Evolutionary conservation across 2,329 filamentous ascomycete genomes (phyloP).

Genomic region (Phialemoniopsis sp.): DNA sequence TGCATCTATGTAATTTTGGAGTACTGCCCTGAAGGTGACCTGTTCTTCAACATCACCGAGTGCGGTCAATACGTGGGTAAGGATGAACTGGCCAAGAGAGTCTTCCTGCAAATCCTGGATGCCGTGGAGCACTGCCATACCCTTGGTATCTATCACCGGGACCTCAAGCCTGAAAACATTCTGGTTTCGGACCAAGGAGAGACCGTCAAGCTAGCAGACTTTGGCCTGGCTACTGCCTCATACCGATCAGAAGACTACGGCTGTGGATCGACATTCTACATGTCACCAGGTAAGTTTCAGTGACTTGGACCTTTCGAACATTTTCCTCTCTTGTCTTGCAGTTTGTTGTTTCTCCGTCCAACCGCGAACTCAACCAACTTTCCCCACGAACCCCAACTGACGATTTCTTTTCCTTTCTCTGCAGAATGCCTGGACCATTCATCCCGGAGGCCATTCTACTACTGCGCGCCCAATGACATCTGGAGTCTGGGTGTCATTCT

Average conservation of each 20-base stretch:
- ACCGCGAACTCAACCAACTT: neutral
- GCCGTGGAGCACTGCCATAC: slow-evolving; percentile 94
- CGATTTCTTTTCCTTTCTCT: slow-evolving; percentile 17
- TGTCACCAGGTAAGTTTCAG: slow-evolving; percentile 83
- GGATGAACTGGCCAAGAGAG: slow-evolving; percentile 78
- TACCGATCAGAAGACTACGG: slow-evolving; percentile 88
- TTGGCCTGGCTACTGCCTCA: slow-evolving; percentile 87
- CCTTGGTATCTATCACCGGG: slow-evolving; percentile 91
- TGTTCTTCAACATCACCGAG: slow-evolving; percentile 98
- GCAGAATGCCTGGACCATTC: slow-evolving; percentile 86
- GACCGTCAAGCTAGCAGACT: slow-evolving; percentile 94
- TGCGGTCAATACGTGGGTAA: slow-evolving; percentile 89
- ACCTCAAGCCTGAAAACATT: slow-evolving; percentile 98
- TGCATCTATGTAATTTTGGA: slow-evolving; percentile 97
- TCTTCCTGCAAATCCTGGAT: slow-evolving; percentile 94
- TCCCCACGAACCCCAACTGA: slow-evolving; percentile 14
- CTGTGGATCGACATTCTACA: slow-evolving; percentile 98
- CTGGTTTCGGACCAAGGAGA: slow-evolving; percentile 83
- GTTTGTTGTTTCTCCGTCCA: slow-evolving; percentile 8
- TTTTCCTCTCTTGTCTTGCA: slow-evolving; percentile 3
- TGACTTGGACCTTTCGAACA: neutral
- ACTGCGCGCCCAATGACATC: slow-evolving; percentile 90
- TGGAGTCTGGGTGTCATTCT: slow-evolving; percentile 98
- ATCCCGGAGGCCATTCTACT: slow-evolving; percentile 72
- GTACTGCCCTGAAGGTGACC: slow-evolving; percentile 92